These are phyloP conservation scores for Coix lacrymajobi DNA, from an alignment of 176 grass and related monocot species.

Conservation along the genomic window DNA sequence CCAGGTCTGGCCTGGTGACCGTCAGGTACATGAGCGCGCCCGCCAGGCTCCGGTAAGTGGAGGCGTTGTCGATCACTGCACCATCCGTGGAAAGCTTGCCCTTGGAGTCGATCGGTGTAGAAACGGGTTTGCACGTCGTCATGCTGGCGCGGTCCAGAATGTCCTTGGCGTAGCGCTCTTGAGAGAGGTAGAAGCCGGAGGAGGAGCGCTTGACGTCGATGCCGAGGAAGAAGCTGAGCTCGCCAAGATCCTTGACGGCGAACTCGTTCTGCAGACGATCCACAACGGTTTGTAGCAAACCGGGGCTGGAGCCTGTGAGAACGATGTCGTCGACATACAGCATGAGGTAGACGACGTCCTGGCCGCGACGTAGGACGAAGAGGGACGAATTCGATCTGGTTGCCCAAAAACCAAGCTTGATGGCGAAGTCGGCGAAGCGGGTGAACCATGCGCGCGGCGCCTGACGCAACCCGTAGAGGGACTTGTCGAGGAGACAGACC, in stretches of 20 bases:
- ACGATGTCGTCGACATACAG: neutral
- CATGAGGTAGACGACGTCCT: neutral
- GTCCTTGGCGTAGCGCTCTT: neutral
- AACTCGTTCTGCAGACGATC: fast-evolving
- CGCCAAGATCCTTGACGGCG: neutral
- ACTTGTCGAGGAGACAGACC: too few relatives aligned
- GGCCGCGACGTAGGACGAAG: neutral
- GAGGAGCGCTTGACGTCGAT: neutral
- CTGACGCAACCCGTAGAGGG: too few relatives aligned
- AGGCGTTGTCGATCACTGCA: too few relatives aligned
- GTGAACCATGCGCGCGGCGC: too few relatives aligned
- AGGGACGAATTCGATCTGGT: neutral
- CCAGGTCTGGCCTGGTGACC: too few relatives aligned
- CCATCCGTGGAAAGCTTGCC: too few relatives aligned
- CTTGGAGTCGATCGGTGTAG: neutral
- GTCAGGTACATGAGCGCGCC: too few relatives aligned
- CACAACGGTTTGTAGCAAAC: fast-evolving
- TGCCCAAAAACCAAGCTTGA: neutral
- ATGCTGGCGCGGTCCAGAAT: neutral
- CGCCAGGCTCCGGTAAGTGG: too few relatives aligned
- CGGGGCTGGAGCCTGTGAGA: neutral
- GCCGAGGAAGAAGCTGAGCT: neutral
- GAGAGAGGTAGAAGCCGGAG: neutral
- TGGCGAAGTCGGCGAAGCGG: too few relatives aligned
- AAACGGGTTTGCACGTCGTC: neutral